Evolutionary conservation across 108 stramenopile species (phyloP).

Genomic region (Bacterosira constricta): DNA sequence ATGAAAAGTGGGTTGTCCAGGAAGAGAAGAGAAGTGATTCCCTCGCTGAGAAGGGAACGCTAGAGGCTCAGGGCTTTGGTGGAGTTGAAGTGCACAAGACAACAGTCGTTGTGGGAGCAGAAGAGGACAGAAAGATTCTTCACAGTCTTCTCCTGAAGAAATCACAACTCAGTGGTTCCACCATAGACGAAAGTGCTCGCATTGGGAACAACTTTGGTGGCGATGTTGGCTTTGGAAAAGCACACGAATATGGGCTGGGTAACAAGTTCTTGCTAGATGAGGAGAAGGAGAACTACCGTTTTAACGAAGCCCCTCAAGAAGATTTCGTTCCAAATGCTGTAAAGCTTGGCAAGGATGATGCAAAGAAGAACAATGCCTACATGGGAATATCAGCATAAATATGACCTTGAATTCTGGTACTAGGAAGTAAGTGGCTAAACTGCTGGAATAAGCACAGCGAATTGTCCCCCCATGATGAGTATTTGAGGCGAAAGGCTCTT

Average conservation of each 20-base stretch:
- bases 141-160: conserved; percentile 36
- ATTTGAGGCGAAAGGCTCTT: no score
- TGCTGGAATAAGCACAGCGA: no score
- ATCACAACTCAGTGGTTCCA: conserved; percentile 41
- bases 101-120: conserved; percentile 41
- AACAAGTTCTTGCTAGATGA: conserved; percentile 4
- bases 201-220: conserved; percentile 7
- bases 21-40: conserved; percentile 32
- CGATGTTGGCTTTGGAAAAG: conserved; percentile 41
- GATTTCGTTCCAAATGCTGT: conserved; percentile 34
- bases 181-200: not conserved
- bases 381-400: conserved; percentile 1
- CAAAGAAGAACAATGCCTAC: conserved; percentile 2
- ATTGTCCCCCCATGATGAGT: no score
- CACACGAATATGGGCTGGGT: conserved; percentile 29
- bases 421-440: no score
- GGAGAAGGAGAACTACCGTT: conserved; percentile 39
- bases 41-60: conserved; percentile 43
- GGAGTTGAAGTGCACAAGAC: conserved; percentile 47
- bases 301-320: conserved; percentile 19
- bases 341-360: conserved; percentile 3
- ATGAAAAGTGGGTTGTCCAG: conserved; percentile 52
- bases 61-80: conserved; percentile 43
- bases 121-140: conserved; percentile 43
- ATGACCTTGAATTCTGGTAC: no score